Conservation (phyloP, 2,329 filamentous ascomycete genomes). For the Fusarium sp. region DNA sequence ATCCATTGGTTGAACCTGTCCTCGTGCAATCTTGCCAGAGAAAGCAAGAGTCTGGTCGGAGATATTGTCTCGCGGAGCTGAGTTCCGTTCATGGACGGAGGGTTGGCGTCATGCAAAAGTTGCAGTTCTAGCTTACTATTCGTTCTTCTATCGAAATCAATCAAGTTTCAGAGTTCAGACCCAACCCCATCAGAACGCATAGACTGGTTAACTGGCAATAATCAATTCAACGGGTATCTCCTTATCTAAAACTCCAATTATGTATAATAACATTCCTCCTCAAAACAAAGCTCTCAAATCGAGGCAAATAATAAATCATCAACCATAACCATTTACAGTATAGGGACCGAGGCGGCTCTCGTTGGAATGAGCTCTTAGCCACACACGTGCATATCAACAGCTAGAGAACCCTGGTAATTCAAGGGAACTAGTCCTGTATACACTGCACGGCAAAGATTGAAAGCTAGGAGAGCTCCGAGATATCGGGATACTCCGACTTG, state of each 20-base stretch:
- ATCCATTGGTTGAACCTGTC: slow-evolving; percentile 18
- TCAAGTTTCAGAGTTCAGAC: slow-evolving; percentile 3
- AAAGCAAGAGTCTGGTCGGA: slow-evolving; percentile 11
- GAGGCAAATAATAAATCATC: slow-evolving; percentile 1
- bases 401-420: slow-evolving; percentile 8
- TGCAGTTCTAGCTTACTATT: slow-evolving; percentile 16
- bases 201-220: slow-evolving; percentile 1
- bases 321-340: background rate
- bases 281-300: slow-evolving; percentile 1
- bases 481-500: slow-evolving; percentile 34
- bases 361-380: slow-evolving; percentile 1
- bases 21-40: slow-evolving; percentile 31
- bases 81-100: slow-evolving; percentile 2
- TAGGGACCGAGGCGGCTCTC: slow-evolving; percentile 8
- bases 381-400: slow-evolving; percentile 15
- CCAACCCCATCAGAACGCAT: background rate
- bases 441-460: slow-evolving; percentile 7
- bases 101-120: background rate
- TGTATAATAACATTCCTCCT: slow-evolving; percentile 3
- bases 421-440: slow-evolving; percentile 3
- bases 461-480: slow-evolving; percentile 11
- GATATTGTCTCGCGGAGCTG: slow-evolving; percentile 17
- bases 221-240: slow-evolving; percentile 12
- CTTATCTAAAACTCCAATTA: slow-evolving; percentile 9
- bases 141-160: slow-evolving; percentile 1